Evolutionary conservation across 208 protist species (phyloP).

Genomic region (Crithidia thermophila): DNA sequence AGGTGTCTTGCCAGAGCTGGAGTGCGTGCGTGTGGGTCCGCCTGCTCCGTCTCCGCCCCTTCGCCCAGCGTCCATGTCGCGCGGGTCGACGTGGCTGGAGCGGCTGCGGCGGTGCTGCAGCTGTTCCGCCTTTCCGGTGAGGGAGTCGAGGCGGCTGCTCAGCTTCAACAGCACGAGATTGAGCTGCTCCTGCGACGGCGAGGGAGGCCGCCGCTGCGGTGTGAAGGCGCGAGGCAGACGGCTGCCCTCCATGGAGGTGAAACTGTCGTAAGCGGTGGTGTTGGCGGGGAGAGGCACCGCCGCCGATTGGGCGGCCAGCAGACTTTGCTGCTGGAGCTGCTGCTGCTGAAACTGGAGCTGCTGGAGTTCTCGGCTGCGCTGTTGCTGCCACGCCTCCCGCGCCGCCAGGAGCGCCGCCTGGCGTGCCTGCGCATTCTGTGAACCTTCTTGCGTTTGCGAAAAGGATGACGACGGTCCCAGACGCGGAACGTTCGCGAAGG

Average conservation of each 20-base stretch:
- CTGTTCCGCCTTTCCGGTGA: constrained; percentile 7
- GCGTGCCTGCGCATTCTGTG: constrained; percentile 28
- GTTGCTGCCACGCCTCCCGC: constrained; percentile 33
- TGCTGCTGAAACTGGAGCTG: constrained; percentile 18
- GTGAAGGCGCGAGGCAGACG: background rate
- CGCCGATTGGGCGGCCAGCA: background rate
- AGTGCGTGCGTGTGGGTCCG: too few species aligned
- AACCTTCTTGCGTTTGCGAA: too few species aligned
- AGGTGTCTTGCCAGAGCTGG: too few species aligned
- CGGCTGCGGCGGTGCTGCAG: constrained; percentile 5
- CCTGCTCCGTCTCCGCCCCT: background rate
- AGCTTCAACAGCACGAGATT: constrained; percentile 9
- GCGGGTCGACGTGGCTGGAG: background rate
- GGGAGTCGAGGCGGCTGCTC: constrained; percentile 8
- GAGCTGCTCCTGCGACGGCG: constrained; percentile 8
- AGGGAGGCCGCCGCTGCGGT: background rate
- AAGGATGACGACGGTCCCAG: too few species aligned
- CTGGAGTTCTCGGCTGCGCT: constrained; percentile 16
- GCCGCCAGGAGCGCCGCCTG: constrained; percentile 37
- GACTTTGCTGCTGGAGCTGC: constrained; percentile 1
- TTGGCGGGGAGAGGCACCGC: background rate
- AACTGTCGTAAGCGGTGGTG: background rate
- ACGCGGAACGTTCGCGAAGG: too few species aligned
- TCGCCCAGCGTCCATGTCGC: background rate
- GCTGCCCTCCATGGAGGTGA: background rate